These are phyloP conservation scores for Phialophora tarda DNA, from an alignment of 2,329 filamentous ascomycete species.

Conservation along the genomic window DNA sequence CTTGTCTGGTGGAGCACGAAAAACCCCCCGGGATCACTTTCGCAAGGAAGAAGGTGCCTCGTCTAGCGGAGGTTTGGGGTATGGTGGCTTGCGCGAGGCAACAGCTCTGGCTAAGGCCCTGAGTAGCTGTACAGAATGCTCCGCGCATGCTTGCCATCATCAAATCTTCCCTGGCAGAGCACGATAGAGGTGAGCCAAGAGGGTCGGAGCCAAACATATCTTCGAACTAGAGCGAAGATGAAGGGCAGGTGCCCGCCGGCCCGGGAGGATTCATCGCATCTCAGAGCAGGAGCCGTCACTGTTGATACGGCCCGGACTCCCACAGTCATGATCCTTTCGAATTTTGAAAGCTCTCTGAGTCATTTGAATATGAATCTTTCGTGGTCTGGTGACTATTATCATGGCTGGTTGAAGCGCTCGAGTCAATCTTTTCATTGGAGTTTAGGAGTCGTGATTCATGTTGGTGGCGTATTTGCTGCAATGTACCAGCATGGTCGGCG, in stretches of 20 bases:
- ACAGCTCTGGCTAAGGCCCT: neutral
- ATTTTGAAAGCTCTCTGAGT: too few relatives aligned
- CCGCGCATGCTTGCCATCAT: neutral
- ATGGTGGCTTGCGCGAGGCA: neutral
- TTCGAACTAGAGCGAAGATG: too few relatives aligned
- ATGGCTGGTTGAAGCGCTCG: neutral
- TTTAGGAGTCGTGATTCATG: neutral
- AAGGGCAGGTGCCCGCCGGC: too few relatives aligned
- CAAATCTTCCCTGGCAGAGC: too few relatives aligned
- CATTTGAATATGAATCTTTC: neutral
- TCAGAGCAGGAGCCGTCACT: too few relatives aligned
- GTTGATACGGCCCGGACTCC: too few relatives aligned
- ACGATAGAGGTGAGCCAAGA: too few relatives aligned
- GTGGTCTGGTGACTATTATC: neutral
- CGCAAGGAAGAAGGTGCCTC: neutral
- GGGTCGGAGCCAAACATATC: too few relatives aligned
- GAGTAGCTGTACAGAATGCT: neutral
- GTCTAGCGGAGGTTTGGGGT: neutral
- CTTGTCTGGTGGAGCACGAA: too few relatives aligned
- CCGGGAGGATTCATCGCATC: too few relatives aligned
- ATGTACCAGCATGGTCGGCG: neutral
- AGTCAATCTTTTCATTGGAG: neutral
- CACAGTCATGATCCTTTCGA: too few relatives aligned
- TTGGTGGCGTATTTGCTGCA: slow-evolving; percentile 1
- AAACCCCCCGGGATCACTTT: neutral